phyloP scores from a whole-genome alignment of 2,329 filamentous ascomycete genomes.

The Colletotrichum destructivum region DNA sequence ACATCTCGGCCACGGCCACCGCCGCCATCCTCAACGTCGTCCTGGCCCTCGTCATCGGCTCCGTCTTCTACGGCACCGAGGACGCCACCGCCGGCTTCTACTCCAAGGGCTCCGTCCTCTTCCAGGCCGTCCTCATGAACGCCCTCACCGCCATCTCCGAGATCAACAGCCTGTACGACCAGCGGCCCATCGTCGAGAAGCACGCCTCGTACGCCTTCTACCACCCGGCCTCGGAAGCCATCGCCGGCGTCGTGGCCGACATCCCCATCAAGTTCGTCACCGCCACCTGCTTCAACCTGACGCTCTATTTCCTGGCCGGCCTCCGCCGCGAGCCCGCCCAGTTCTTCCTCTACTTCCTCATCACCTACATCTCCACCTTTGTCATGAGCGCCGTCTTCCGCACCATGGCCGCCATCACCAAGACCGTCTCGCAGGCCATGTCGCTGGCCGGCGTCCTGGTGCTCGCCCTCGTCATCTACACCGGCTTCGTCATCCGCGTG shows the following conservation, averaged over 20 bases:
- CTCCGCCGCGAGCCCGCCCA: constrained; percentile 71
- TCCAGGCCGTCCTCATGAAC: constrained; percentile 73
- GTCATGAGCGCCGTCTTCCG: constrained; percentile 85
- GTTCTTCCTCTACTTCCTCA: constrained; percentile 84
- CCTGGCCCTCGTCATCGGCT: constrained; percentile 74
- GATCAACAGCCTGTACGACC: constrained; percentile 60
- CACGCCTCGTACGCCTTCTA: constrained; percentile 66
- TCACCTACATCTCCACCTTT: constrained; percentile 78
- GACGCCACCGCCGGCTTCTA: constrained; percentile 67
- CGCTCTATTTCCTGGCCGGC: constrained; percentile 71
- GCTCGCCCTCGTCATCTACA: constrained; percentile 72
- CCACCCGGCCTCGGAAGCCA: constrained; percentile 67
- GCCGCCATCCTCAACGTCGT: constrained; percentile 64
- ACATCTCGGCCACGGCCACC: constrained; percentile 64
- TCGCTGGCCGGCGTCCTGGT: constrained; percentile 68
- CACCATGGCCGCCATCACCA: constrained; percentile 79
- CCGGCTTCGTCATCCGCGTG: constrained; percentile 68
- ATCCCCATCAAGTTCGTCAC: constrained; percentile 71
- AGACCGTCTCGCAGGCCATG: constrained; percentile 74
- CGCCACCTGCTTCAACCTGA: constrained; percentile 66
- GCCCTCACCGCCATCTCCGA: constrained; percentile 72
- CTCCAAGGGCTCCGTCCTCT: constrained; percentile 69
- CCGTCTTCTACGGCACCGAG: constrained; percentile 69
- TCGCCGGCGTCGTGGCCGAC: constrained; percentile 68
- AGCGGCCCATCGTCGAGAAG: constrained; percentile 65